Evolutionary conservation across 2,329 filamentous ascomycete species (phyloP).

Genomic region (Metarhizium guizhouense): DNA sequence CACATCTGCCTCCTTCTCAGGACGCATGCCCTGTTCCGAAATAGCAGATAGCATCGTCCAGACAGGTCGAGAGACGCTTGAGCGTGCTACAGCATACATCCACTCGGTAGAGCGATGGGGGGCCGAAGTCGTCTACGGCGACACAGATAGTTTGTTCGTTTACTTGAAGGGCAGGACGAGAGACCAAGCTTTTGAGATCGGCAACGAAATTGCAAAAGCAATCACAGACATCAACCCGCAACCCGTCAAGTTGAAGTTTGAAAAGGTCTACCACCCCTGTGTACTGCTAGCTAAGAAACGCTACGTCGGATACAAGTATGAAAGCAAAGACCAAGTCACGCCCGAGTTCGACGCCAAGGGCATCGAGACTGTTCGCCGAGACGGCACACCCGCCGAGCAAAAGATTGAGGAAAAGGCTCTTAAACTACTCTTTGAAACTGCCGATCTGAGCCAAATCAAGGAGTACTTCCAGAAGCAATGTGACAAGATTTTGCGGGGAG

Average conservation of each 20-base stretch:
- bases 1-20: conserved; percentile 92
- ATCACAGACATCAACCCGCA: conserved; percentile 85
- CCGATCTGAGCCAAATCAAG: conserved; percentile 84
- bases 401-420: conserved; percentile 93
- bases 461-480: conserved; percentile 84
- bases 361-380: conserved; percentile 91
- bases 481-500: conserved; percentile 81
- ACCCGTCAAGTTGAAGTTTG: conserved; percentile 93
- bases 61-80: conserved; percentile 86
- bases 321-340: conserved; percentile 61
- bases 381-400: conserved; percentile 90
- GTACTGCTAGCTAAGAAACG: conserved; percentile 93
- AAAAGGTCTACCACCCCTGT: conserved; percentile 96
- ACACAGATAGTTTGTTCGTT: conserved; percentile 92
- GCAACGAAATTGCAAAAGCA: conserved; percentile 79
- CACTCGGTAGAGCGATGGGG: conserved; percentile 82
- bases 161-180: conserved; percentile 79
- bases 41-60: conserved; percentile 98
- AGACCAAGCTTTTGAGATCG: conserved; percentile 85
- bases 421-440: conserved; percentile 80
- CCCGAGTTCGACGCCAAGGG: conserved; percentile 97
- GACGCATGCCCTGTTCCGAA: conserved; percentile 94
- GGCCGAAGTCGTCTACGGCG: conserved; percentile 95
- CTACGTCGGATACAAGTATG: conserved; percentile 97
- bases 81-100: conserved; percentile 86